Evolutionary conservation across 106 monocot genomes (phyloP), one percentile per base, ranked within the genome.

Genomic region (Dioscorea alata): DNA sequence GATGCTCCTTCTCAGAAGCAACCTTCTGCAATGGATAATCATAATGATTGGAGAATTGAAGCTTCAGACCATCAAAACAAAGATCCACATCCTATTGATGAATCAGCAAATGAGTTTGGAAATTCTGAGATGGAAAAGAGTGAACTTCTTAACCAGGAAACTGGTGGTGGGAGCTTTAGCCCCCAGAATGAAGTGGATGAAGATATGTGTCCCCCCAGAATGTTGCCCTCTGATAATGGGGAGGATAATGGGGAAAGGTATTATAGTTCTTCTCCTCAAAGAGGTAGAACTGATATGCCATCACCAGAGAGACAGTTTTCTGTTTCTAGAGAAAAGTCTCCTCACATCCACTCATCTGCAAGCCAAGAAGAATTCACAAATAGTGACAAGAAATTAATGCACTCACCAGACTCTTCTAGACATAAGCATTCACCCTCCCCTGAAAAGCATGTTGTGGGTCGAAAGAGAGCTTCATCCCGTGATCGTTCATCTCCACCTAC

Each of bases 241-340:
- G 42, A 42, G 10, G 65, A 73, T 68, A 67, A 69, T 69, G 58
- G 68, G 63, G 69, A 66, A 50, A 63, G 50, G 23, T 75, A 66
- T 67, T 61, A 67, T 67, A 62, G 33, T 18, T 56, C 57, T 64
- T 75, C 64, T 68, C 66, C 76, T 73, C 68, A 67, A 49, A 74
- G 32, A 70, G 48, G 61, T 33, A 79, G 32, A 71, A 72, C 78
- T 71, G 66, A 12, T 71, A 71, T 72, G 72, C 58, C 59, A 57
- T 71, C 77, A 49, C 78, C 78, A 60, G 78, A 78, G 67, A 76
- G 78, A 68, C 32, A 64, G 42, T 63, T 67, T 34, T 79, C 77
- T 67, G 54, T 63, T 73, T 69, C 61, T 74, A 49, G 69, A 33
- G 80, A 77, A 72, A 72, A 69, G 60, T 80, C 83, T 76, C 63